These are phyloP conservation scores for Microdochium paspali DNA, from an alignment of 2,329 filamentous ascomycete genomes.

Conservation along the genomic window DNA sequence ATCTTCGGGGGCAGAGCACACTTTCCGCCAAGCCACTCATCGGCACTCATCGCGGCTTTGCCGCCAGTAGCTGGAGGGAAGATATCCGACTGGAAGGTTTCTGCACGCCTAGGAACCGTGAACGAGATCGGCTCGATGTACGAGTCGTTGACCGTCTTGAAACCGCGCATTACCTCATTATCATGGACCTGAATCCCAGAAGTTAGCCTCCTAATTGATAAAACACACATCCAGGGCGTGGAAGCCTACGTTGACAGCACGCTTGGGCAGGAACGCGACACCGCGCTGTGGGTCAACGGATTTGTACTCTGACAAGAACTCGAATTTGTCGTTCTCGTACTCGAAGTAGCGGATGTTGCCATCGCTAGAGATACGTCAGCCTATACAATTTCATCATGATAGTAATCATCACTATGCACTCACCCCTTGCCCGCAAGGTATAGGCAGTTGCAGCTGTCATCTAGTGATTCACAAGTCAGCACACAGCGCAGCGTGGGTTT, in stretches of 20 bases:
- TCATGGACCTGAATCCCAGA: slow-evolving; percentile 61
- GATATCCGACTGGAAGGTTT: slow-evolving; percentile 95
- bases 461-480: too few relatives aligned
- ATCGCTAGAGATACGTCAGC: slow-evolving; percentile 48
- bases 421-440: slow-evolving; percentile 97
- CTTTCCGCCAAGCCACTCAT: slow-evolving; percentile 84
- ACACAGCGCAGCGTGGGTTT: too few relatives aligned
- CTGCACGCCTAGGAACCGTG: slow-evolving; percentile 85
- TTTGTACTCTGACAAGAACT: slow-evolving; percentile 94
- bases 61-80: slow-evolving; percentile 77
- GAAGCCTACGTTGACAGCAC: slow-evolving; percentile 73
- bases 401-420: slow-evolving; percentile 22
- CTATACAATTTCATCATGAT: slow-evolving; percentile 12
- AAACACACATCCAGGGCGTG: slow-evolving; percentile 2
- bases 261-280: slow-evolving; percentile 87
- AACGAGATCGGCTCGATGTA: slow-evolving; percentile 98
- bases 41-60: slow-evolving; percentile 69
- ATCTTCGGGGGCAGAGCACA: slow-evolving; percentile 81
- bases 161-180: slow-evolving; percentile 90
- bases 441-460: slow-evolving; percentile 88
- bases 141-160: slow-evolving; percentile 90
- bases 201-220: slow-evolving; percentile 7
- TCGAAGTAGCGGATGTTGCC: slow-evolving; percentile 99
- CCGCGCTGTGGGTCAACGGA: slow-evolving; percentile 92
- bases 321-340: slow-evolving; percentile 97